Percentiles rank a stretch among this genome's conserved stretches.
phyloP scores from a whole-genome alignment of 176 grass and related monocot genomes.

The Zea luxurians region DNA sequence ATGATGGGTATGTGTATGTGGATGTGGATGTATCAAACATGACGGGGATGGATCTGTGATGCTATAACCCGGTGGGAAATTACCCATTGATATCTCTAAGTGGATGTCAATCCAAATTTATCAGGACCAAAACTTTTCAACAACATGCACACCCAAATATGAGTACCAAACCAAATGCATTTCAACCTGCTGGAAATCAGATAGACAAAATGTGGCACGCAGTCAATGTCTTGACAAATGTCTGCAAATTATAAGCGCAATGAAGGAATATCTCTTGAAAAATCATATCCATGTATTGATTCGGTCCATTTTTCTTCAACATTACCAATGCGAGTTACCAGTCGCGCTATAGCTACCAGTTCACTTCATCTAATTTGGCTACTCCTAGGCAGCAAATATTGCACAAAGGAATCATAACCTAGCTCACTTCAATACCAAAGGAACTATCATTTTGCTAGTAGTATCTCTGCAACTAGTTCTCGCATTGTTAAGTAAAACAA shows the following conservation, averaged over 20 bases:
- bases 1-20: too few species aligned
- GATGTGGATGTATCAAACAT: too few species aligned
- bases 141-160: background rate
- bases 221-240: background rate
- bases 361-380: background rate
- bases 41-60: too few species aligned
- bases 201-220: background rate
- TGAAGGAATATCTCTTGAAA: background rate
- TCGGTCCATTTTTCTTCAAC: background rate
- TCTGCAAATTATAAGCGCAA: background rate
- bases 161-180: background rate
- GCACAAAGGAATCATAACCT: background rate
- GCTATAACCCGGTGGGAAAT: too few species aligned
- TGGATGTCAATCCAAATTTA: slow-evolving; percentile 2
- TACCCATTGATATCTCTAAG: too few species aligned
- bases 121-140: background rate
- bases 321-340: background rate
- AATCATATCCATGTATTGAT: background rate
- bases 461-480: too few species aligned
- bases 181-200: background rate
- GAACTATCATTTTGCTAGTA: too few species aligned
- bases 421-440: background rate
- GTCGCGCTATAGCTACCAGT: background rate
- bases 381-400: background rate
- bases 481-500: too few species aligned